phyloP scores from a whole-genome alignment of 1,284 basidiomycete genomes.

The Naganishia sp. region DNA sequence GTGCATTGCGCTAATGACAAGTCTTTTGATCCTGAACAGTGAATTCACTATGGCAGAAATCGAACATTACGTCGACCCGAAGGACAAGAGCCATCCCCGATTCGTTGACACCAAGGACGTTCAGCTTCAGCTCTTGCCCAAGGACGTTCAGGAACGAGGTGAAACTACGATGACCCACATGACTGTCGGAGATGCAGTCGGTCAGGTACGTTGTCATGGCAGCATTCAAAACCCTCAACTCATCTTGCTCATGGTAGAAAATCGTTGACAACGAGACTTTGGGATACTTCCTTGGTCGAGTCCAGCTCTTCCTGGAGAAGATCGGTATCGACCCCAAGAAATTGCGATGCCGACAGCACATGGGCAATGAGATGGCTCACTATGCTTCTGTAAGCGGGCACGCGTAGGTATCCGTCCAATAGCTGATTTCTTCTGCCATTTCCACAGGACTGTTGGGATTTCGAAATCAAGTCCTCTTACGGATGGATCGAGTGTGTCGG shows the following conservation, averaged over 20 bases:
- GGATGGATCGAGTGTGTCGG: constrained; percentile 99
- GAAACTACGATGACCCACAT: constrained; percentile 67
- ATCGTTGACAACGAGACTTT: constrained; percentile 96
- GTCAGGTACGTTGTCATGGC: constrained; percentile 45
- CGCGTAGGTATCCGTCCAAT: background rate
- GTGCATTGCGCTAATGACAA: background rate
- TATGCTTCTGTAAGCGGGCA: constrained; percentile 68
- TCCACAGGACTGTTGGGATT: constrained; percentile 89
- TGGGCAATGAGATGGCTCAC: constrained; percentile 98
- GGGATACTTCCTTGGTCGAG: constrained; percentile 94
- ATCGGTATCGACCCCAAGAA: constrained; percentile 87
- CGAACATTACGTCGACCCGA: constrained; percentile 96
- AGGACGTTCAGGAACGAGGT: constrained; percentile 77
- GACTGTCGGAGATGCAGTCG: constrained; percentile 86
- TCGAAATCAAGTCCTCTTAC: constrained; percentile 90
- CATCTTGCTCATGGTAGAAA: constrained; percentile 55
- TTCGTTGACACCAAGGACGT: constrained; percentile 81
- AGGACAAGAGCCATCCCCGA: constrained; percentile 81
- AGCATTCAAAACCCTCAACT: no score
- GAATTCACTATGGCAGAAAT: constrained; percentile 99
- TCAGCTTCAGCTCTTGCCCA: constrained; percentile 75
- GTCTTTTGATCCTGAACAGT: constrained; percentile 48
- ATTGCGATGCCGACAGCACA: constrained; percentile 93
- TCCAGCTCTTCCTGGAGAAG: constrained; percentile 84
- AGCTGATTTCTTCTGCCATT: background rate